Percentiles rank a stretch among this genome's conserved stretches.
phyloP scores from a whole-genome alignment of 495 filamentous ascomycete genomes.

The Xylaria venustula region DNA sequence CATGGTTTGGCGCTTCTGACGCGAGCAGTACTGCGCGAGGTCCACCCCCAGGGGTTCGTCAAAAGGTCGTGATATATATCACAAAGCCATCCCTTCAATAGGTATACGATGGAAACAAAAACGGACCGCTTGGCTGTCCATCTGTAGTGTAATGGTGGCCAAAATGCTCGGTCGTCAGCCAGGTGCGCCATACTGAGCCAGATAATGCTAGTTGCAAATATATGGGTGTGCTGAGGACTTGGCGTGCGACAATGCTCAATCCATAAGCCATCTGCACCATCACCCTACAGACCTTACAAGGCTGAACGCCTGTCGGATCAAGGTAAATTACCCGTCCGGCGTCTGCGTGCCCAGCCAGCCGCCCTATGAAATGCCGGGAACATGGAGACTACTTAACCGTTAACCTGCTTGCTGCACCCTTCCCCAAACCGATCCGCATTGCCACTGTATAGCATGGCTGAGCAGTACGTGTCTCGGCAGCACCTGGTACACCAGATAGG shows the following conservation, averaged over 20 bases:
- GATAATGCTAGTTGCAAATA: background rate
- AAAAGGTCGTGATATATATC: background rate
- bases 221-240: background rate
- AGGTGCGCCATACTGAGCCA: constrained; percentile 1
- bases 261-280: background rate
- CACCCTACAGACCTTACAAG: constrained; percentile 17
- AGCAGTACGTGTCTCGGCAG: background rate
- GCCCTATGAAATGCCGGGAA: background rate
- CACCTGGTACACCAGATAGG: background rate
- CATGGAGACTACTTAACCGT: background rate
- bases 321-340: background rate
- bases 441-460: constrained; percentile 6
- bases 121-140: background rate
- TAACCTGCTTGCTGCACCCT: background rate
- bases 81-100: background rate
- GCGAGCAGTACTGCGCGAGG: background rate
- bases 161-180: background rate
- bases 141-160: background rate
- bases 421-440: background rate
- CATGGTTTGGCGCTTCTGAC: background rate
- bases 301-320: constrained; percentile 9
- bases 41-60: background rate
- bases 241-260: constrained; percentile 3
- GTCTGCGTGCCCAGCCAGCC: background rate
- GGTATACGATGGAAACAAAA: background rate